Evolutionary conservation across 352 stramenopile genomes (phyloP).

Genomic region (Globisporangium canariense): DNA sequence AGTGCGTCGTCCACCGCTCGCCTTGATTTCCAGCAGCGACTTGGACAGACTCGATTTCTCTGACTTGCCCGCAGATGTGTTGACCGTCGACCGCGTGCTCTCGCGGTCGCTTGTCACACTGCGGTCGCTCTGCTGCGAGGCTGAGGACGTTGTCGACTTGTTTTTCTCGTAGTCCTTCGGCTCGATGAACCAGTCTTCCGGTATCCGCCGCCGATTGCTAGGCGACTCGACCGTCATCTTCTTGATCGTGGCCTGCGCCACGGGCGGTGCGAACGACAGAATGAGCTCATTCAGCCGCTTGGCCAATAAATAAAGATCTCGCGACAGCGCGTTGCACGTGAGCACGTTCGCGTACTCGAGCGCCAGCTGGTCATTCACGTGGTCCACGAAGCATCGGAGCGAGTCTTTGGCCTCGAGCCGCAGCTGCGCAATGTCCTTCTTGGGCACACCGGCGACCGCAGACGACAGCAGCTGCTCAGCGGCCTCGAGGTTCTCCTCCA

Average conservation of each 20-base stretch:
- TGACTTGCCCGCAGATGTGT: slow-evolving; percentile 15
- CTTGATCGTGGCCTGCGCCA: slow-evolving; percentile 71
- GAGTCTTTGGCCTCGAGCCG: slow-evolving; percentile 32
- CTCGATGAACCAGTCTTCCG: slow-evolving; percentile 75
- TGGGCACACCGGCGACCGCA: slow-evolving; percentile 43
- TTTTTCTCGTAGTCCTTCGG: slow-evolving; percentile 29
- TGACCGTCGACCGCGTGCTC: slow-evolving; percentile 32
- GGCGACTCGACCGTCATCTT: slow-evolving; percentile 66
- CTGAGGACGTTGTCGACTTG: slow-evolving; percentile 5
- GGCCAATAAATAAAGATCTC: slow-evolving; percentile 57
- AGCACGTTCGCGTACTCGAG: slow-evolving; percentile 48
- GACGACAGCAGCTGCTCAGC: slow-evolving; percentile 63
- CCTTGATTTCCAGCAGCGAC: slow-evolving; percentile 44
- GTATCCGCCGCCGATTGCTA: slow-evolving; percentile 57
- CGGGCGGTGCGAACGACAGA: slow-evolving; percentile 53
- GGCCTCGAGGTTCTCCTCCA: slow-evolving; percentile 66
- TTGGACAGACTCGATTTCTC: slow-evolving; percentile 41
- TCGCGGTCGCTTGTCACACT: slow-evolving; percentile 29
- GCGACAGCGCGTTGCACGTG: slow-evolving; percentile 61
- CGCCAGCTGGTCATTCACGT: slow-evolving; percentile 24
- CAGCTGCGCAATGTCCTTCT: slow-evolving; percentile 57
- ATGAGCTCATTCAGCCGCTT: slow-evolving; percentile 53
- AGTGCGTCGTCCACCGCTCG: slow-evolving; percentile 26
- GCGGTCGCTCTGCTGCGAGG: neutral
- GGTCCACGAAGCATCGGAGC: slow-evolving; percentile 36